Conservation (phyloP, 2,329 filamentous ascomycete genomes). For the Elsinoe ampelina region DNA sequence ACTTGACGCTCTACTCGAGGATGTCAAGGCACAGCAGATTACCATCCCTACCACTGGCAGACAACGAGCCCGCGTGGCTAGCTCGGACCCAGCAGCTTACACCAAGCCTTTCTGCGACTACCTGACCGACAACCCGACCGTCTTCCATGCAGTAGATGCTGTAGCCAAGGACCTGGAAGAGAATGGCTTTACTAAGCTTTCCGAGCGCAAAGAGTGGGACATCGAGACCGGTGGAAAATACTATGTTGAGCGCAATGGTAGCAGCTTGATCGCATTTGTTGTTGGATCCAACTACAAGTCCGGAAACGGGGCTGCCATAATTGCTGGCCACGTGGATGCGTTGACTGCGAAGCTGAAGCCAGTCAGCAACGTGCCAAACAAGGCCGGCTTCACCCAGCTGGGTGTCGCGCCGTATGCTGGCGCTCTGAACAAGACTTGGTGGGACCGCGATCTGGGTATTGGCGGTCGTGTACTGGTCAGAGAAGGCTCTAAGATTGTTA, state of each 20-base stretch:
- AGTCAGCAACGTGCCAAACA: conserved; percentile 72
- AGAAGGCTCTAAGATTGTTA: conserved; percentile 68
- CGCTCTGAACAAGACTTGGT: conserved; percentile 82
- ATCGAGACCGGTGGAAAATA: conserved; percentile 78
- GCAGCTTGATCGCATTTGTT: conserved; percentile 74
- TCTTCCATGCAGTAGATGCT: conserved; percentile 80
- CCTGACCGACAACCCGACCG: conserved; percentile 79
- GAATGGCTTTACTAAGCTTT: conserved; percentile 69
- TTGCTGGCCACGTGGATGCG: conserved; percentile 89
- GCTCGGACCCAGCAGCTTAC: conserved; percentile 37
- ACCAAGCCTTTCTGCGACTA: conserved; percentile 81
- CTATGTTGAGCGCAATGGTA: conserved; percentile 77
- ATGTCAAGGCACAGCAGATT: conserved; percentile 7
- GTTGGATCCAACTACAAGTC: conserved; percentile 71
- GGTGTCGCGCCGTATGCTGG: conserved; percentile 91
- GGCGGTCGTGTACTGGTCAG: conserved; percentile 82
- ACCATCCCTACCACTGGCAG: not conserved
- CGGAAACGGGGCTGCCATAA: conserved; percentile 78
- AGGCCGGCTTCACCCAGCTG: conserved; percentile 78
- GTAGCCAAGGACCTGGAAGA: conserved; percentile 64
- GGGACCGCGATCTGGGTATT: conserved; percentile 88
- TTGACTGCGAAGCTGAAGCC: conserved; percentile 87
- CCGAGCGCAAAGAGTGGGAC: conserved; percentile 73
- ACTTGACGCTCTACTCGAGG: conserved; percentile 12
- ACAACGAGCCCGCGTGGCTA: not conserved